Evolutionary conservation across 192 early-diverging fungal genomes (phyloP), one percentile per base, ranked within the genome.

Genomic region (Coemansia sp.): DNA sequence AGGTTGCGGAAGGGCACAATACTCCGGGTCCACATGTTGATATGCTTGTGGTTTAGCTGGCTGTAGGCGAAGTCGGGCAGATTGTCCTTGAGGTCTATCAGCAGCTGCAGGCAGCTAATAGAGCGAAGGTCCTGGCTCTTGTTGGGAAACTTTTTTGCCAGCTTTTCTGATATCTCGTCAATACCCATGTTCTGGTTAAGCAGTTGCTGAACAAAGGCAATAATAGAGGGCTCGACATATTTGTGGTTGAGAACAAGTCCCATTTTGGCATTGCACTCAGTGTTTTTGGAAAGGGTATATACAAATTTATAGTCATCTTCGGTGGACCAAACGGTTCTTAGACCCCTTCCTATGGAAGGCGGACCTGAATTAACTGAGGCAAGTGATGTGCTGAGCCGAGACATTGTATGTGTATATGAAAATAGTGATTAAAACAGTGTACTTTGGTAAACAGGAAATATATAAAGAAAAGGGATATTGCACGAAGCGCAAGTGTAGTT

Each of bases 21-120:
- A 7, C 56, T 58, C 1, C 74, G 65, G 0, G 74, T 76, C 68
- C 68, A 71, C 74, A 76, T 76, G 42, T 76, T 76, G 34, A 70
- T 61, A 27, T 76, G 74, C 61, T 76, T 76, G 58, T 67, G 65
- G 65, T 76, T 76, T 1, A 76, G 65, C 29, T 76, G 74, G 53
- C 64, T 68, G 68, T 63, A 62, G 10, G 61, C 47, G 18, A 67
- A 76, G 11, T 34, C 42, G 1, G 74, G 68, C 10, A 58, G 55
- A 7, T 35, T 52, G 22, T 4, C 27, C 13, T 59, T 71, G 8
- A 75, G 57, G 45, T 67, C 61, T 10, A 61, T 6, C 3, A 75
- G 53, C 13, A 75, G 64, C 34, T 58, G 25, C 42, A 75, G 36
- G 51, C 60, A 62, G 6, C 67, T 56, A 0, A 23, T 29, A 14